Percentiles rank a stretch among this genome's conserved stretches.
Evolutionary conservation across 164 flowering plant species (phyloP).

Genomic region (Protea cynaroides): DNA sequence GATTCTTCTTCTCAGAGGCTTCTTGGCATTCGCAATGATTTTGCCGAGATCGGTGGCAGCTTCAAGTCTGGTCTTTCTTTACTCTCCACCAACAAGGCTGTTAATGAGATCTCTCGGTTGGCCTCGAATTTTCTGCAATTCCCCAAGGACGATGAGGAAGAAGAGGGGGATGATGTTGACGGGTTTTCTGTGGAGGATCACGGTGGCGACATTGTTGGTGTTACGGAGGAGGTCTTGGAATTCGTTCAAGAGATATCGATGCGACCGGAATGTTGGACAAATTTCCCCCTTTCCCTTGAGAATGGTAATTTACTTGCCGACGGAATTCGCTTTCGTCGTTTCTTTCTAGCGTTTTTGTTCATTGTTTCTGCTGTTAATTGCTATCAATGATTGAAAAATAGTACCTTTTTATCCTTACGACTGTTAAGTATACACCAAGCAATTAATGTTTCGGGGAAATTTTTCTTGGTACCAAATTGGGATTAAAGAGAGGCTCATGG

Average conservation of each 20-base stretch:
- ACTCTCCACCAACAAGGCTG: slow-evolving; percentile 33
- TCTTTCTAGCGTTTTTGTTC: not conserved
- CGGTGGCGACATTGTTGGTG: slow-evolving; percentile 24
- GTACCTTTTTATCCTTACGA: not conserved
- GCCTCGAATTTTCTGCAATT: slow-evolving; percentile 39
- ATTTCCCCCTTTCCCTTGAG: slow-evolving; percentile 38
- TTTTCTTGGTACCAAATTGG: not conserved
- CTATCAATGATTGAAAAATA: not conserved
- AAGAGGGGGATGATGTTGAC: slow-evolving; percentile 10
- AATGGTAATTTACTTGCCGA: slow-evolving; percentile 16
- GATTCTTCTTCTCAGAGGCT: slow-evolving; percentile 19
- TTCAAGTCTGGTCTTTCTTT: slow-evolving; percentile 40
- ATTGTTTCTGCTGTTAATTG: not conserved
- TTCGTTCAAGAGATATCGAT: slow-evolving; percentile 35
- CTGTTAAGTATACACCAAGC: not conserved
- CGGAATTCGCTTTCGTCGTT: not conserved
- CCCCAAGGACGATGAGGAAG: slow-evolving; percentile 13
- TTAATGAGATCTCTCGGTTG: slow-evolving; percentile 34
- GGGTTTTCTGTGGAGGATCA: slow-evolving; percentile 2
- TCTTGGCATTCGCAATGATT: slow-evolving; percentile 42
- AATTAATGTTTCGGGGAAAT: too few species aligned
- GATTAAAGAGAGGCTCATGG: not conserved
- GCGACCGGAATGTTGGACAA: slow-evolving; percentile 46
- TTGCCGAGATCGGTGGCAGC: slow-evolving; percentile 51
- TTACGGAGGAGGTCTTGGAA: slow-evolving; percentile 38